Evolutionary conservation across 2,329 filamentous ascomycete genomes (phyloP).

Genomic region (Exophiala phaeomuriformis): DNA sequence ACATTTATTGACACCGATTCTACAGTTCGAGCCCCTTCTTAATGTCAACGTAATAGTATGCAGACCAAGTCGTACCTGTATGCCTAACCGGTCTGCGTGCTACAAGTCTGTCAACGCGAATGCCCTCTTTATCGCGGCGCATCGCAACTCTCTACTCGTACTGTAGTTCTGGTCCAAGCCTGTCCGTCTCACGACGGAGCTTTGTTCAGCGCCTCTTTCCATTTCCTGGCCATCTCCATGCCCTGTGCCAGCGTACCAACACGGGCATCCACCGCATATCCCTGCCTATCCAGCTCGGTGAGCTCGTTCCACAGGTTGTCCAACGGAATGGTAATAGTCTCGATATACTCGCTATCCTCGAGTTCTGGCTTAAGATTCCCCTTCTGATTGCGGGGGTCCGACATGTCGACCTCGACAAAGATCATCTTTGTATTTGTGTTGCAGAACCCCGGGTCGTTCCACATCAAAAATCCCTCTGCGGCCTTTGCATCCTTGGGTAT

Average conservation of each 20-base stretch:
- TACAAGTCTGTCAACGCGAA: no score
- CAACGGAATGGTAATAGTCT: slow-evolving; percentile 64
- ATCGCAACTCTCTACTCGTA: no score
- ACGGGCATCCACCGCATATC: slow-evolving; percentile 71
- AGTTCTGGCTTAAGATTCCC: slow-evolving; percentile 57
- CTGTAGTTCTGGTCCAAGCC: neutral
- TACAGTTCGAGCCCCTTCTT: no score
- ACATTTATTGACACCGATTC: no score
- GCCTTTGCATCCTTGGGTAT: slow-evolving; percentile 22
- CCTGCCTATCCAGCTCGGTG: slow-evolving; percentile 58
- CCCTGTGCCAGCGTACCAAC: slow-evolving; percentile 73
- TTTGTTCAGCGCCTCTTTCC: slow-evolving; percentile 19
- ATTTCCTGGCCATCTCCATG: slow-evolving; percentile 60
- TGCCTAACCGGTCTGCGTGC: no score
- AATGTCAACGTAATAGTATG: no score
- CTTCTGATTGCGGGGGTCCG: slow-evolving; percentile 56
- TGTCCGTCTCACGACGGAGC: slow-evolving; percentile 2
- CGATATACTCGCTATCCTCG: slow-evolving; percentile 76
- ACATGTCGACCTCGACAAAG: slow-evolving; percentile 66
- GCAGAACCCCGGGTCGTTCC: slow-evolving; percentile 41
- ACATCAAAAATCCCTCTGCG: slow-evolving; percentile 26
- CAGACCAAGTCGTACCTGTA: no score
- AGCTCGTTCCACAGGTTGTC: slow-evolving; percentile 58
- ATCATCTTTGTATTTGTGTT: slow-evolving; percentile 51
- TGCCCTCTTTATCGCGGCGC: no score